phyloP scores from a whole-genome alignment of 352 stramenopile species.

The Aphanomyces cochlioides region DNA sequence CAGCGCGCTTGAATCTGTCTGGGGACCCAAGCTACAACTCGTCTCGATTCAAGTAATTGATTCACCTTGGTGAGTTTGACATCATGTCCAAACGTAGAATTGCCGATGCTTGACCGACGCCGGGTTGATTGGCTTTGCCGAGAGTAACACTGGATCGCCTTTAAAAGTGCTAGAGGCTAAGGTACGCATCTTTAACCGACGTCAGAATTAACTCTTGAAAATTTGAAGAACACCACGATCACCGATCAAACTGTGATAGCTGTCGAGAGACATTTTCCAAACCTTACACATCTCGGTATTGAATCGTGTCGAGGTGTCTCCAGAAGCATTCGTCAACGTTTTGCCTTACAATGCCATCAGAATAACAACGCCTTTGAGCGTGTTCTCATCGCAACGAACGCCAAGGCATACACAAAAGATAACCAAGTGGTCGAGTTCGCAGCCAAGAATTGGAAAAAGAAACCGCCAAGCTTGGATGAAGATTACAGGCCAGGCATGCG shows the following conservation, averaged over 20 bases:
- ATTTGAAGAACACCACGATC: background rate
- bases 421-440: background rate
- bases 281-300: slow-evolving; percentile 1
- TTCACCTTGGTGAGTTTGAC: background rate
- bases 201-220: background rate
- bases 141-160: background rate
- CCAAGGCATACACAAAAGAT: background rate
- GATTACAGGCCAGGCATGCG: background rate
- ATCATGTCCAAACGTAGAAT: slow-evolving; percentile 3
- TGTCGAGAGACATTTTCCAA: background rate
- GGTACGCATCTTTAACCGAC: background rate
- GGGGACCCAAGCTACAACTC: background rate
- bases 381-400: slow-evolving; percentile 9
- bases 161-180: slow-evolving; percentile 6
- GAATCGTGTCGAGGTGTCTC: slow-evolving; percentile 6
- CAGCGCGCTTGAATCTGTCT: background rate
- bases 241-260: background rate
- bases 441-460: background rate
- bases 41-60: background rate
- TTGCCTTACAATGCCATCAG: slow-evolving; percentile 1
- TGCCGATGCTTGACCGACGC: slow-evolving; percentile 2
- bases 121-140: background rate
- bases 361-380: background rate
- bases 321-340: background rate
- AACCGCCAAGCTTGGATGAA: background rate